phyloP scores from a whole-genome alignment of 108 stramenopile genomes.

The Chaetoceros muelleri region DNA sequence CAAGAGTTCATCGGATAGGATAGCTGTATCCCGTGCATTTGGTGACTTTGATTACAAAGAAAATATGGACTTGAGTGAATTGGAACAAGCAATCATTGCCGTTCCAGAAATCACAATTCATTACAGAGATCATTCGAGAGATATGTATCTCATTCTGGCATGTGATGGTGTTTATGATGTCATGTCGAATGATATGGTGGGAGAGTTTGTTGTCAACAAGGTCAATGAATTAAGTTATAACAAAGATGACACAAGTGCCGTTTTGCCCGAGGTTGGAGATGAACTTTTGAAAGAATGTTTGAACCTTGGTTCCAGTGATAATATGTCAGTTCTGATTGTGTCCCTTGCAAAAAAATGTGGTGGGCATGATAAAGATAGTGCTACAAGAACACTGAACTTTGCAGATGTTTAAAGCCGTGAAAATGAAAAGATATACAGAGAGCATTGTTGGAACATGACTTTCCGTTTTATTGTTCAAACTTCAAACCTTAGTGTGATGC shows the following conservation, averaged over 20 bases:
- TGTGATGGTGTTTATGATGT: slow-evolving; percentile 94
- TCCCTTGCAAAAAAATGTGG: slow-evolving; percentile 23
- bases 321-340: slow-evolving; percentile 80
- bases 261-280: slow-evolving; percentile 63
- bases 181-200: slow-evolving; percentile 60
- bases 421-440: too few relatives aligned
- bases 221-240: slow-evolving; percentile 14
- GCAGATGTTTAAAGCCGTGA: neutral
- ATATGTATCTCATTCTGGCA: slow-evolving; percentile 74
- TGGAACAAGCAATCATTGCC: slow-evolving; percentile 73
- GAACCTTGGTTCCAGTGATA: slow-evolving; percentile 58
- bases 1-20: slow-evolving; percentile 22
- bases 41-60: slow-evolving; percentile 91
- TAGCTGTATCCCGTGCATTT: slow-evolving; percentile 81
- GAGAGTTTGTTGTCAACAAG: slow-evolving; percentile 44
- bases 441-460: too few relatives aligned
- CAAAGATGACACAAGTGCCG: slow-evolving; percentile 10
- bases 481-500: too few relatives aligned
- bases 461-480: too few relatives aligned
- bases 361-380: neutral
- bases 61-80: slow-evolving; percentile 40
- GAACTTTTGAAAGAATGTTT: slow-evolving; percentile 57
- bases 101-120: slow-evolving; percentile 66
- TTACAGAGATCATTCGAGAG: slow-evolving; percentile 29
- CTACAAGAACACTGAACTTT: slow-evolving; percentile 1